Conservation (phyloP, 2,329 filamentous ascomycete species). For the Waltergamsia citrina region DNA sequence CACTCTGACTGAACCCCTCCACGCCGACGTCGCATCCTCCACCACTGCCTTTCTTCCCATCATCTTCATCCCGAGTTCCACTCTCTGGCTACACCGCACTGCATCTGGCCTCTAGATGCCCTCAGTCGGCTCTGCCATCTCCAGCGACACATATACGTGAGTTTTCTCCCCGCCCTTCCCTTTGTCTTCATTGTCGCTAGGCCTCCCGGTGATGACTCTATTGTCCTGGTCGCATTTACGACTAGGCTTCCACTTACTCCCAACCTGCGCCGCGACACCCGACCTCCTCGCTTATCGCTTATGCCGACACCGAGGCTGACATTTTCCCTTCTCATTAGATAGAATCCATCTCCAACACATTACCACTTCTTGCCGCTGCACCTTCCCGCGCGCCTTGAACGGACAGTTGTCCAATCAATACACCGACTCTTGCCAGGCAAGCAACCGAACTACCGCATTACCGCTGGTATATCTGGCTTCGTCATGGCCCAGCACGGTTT, state of each 20-base stretch:
- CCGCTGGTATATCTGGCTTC: constrained; percentile 1
- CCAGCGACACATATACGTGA: not conserved
- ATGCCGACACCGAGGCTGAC: no score
- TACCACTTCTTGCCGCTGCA: no score
- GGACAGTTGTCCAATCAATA: not conserved
- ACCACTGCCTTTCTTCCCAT: not conserved
- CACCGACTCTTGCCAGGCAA: no score
- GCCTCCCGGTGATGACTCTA: no score
- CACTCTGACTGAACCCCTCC: constrained; percentile 6
- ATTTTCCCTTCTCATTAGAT: no score
- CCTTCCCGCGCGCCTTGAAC: not conserved
- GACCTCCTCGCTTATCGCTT: no score
- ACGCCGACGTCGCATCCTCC: constrained; percentile 7
- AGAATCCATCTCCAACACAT: no score
- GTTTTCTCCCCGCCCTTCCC: not conserved
- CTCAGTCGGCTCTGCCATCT: not conserved
- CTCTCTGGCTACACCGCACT: not conserved
- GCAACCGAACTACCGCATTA: constrained; percentile 1
- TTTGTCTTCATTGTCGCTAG: no score
- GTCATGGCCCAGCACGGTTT: constrained; percentile 48
- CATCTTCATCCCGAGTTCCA: not conserved
- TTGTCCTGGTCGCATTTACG: no score
- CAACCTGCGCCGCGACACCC: no score
- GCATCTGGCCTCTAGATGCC: not conserved
- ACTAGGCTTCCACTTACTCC: no score